These are phyloP conservation scores for Nicotiana tabacum DNA, from an alignment of 257 asterid species.

Conservation along the genomic window DNA sequence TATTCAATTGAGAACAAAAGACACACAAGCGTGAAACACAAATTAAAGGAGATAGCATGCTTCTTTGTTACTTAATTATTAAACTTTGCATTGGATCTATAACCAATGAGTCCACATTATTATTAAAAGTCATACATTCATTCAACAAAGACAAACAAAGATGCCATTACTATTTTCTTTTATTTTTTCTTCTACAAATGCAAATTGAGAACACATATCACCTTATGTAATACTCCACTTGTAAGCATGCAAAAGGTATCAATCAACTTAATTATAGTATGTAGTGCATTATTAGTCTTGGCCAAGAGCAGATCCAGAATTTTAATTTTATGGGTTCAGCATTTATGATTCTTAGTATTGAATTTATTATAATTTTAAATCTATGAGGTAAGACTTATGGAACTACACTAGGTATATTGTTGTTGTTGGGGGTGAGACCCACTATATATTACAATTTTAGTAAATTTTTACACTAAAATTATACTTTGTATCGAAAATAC, in stretches of 20 bases:
- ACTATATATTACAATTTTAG: too few species aligned
- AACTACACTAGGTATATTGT: too few species aligned
- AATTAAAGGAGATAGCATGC: background rate
- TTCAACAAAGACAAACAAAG: background rate
- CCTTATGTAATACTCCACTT: background rate
- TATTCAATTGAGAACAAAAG: background rate
- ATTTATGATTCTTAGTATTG: too few species aligned
- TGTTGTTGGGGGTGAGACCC: too few species aligned
- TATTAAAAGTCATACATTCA: background rate
- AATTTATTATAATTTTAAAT: too few species aligned
- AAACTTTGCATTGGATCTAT: slow-evolving; percentile 3
- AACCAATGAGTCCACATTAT: background rate
- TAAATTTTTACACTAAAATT: too few species aligned
- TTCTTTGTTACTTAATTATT: background rate
- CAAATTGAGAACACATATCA: background rate
- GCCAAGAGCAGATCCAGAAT: too few species aligned
- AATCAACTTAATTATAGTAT: background rate
- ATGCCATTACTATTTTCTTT: background rate
- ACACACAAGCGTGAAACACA: background rate
- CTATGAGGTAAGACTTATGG: too few species aligned
- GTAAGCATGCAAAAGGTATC: background rate
- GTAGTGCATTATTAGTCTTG: background rate
- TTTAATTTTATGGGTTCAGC: too few species aligned
- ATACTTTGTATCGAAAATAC: too few species aligned
- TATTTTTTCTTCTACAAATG: background rate